phyloP scores from a whole-genome alignment of 148 eudicot genomes.

The Silene conica region DNA sequence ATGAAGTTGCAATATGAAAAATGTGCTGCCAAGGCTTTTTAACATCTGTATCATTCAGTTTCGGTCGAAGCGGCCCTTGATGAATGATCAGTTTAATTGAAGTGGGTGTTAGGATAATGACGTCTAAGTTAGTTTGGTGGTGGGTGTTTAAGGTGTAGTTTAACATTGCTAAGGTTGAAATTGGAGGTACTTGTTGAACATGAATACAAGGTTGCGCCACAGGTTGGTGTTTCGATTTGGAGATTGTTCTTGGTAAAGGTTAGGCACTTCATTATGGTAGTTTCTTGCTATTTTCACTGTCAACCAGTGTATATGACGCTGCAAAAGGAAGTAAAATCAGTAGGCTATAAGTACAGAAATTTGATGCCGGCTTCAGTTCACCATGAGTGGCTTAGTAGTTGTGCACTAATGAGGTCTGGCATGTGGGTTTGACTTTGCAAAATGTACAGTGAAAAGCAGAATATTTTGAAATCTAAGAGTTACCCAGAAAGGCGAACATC shows the following conservation, averaged over 20 bases:
- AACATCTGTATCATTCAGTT: background rate
- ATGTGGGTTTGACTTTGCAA: background rate
- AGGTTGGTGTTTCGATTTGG: background rate
- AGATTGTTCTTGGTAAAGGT: background rate
- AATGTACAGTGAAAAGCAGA: background rate
- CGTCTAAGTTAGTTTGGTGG: background rate
- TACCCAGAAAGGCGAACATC: background rate
- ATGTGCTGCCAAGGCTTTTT: background rate
- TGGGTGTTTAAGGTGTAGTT: background rate
- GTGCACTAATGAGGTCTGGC: background rate
- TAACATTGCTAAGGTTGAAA: background rate
- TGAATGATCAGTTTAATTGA: background rate
- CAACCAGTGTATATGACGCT: background rate
- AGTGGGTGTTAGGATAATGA: background rate
- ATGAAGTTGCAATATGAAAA: background rate
- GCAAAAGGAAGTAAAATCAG: background rate
- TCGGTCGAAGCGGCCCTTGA: background rate
- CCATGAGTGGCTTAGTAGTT: background rate
- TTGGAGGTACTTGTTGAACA: background rate
- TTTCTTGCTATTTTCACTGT: background rate
- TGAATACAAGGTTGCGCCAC: background rate
- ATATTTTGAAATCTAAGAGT: background rate
- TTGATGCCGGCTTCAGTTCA: background rate
- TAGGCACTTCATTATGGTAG: background rate
- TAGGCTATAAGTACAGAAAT: conserved; percentile 1